Evolutionary conservation across 2,329 filamentous ascomycete genomes (phyloP), one percentile per base, ranked within the genome.

Genomic region (Colletotrichum echinochloae): DNA sequence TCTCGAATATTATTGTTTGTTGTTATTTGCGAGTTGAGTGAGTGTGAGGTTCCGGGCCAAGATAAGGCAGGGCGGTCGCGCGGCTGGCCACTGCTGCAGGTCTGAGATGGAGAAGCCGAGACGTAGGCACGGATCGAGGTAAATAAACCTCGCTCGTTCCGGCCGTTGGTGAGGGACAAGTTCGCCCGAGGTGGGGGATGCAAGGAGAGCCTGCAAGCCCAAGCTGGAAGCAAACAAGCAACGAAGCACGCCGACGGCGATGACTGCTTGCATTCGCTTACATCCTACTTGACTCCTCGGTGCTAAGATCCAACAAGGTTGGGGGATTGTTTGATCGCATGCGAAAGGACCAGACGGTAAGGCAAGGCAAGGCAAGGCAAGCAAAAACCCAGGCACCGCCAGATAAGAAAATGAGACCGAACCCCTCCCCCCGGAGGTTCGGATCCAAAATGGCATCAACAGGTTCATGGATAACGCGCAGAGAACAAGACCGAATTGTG

Each of bases 401-500:
- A 57, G 56, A 44, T 37, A 48, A 33, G 28, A 26, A 35, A 28
- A 33, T 11, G 23, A 14, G 26, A 57, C 39, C 18, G 41, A 57
- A 26, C 23, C 56, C 51, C 51, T 1, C 12, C 28, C 20, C 55
- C 37, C n/a, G n/a, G n/a, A n/a, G 28, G 57, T 37, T 8, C 57
- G 18, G 44, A 65, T 54, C 1, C 12, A 39, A 35, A 39, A 51
- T 37, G 37, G 39, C 57, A 60, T 60, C 28, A 44, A 6, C 51
- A n/a, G 20, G 28, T 23, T 14, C 30, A 54, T 54, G 51, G 51
- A 54, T 23, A 35, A 54, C 28, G 20, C 51, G 51, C 30, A 35
- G 30, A 54, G 51, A 54, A 35, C 35, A 46, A 64, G 41, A 68
- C 33, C 60, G 65, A 44, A 68, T 52, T 57, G 66, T 68, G 54